A percentile compares a stretch with the other conserved stretches of the same genome.
Conservation (phyloP, 2,329 filamentous ascomycete genomes). For the Myotisia sp. region DNA sequence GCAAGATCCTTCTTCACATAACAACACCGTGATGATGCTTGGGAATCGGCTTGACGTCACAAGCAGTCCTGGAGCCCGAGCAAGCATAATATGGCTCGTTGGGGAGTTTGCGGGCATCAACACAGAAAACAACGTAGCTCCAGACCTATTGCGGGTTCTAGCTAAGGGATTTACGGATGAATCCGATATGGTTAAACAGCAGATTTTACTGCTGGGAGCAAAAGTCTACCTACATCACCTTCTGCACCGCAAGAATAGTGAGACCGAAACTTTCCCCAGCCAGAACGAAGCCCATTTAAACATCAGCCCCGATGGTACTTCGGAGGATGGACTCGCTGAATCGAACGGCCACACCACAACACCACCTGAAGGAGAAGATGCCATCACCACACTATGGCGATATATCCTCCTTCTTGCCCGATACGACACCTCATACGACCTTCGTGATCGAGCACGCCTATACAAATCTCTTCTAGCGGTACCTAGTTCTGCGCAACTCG, state of each 20-base stretch:
- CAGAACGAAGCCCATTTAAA: conserved; percentile 10
- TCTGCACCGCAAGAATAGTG: conserved; percentile 33
- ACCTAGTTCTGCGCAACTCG: conserved; percentile 63
- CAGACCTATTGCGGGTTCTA: conserved; percentile 79
- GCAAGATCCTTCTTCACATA: conserved; percentile 66
- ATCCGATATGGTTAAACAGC: conserved; percentile 70
- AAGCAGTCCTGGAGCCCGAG: conserved; percentile 72
- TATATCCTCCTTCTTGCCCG: conserved; percentile 74
- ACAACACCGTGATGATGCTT: conserved; percentile 71
- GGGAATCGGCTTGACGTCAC: conserved; percentile 85
- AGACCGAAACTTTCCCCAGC: not conserved
- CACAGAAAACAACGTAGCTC: conserved; percentile 74
- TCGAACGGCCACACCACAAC: conserved; percentile 12
- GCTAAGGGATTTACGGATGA: conserved; percentile 74
- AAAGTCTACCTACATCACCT: conserved; percentile 90
- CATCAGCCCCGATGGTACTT: not conserved
- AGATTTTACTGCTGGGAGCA: conserved; percentile 84
- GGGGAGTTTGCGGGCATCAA: conserved; percentile 79
- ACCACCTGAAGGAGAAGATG: conserved; percentile 34
- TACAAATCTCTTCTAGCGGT: conserved; percentile 72
- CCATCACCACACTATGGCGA: conserved; percentile 64
- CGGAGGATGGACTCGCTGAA: not conserved
- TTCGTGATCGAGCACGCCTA: conserved; percentile 77
- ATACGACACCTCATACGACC: conserved; percentile 89
- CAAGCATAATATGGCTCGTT: conserved; percentile 93